These are phyloP conservation scores for Cantharellus anzutake DNA, from an alignment of 768 basidiomycete species.

Conservation along the genomic window DNA sequence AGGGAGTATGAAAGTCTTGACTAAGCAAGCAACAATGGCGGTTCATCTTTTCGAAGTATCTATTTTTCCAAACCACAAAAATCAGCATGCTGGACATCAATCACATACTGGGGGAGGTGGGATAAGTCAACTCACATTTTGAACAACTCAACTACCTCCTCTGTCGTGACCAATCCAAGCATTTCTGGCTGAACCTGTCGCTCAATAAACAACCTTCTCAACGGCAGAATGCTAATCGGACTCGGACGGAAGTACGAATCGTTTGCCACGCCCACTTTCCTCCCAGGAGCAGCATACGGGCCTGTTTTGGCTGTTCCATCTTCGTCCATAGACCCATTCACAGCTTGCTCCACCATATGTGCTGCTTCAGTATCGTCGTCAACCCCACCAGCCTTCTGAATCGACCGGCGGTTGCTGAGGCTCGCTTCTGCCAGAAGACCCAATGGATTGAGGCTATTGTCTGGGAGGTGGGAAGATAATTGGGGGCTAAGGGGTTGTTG, in stretches of 20 bases:
- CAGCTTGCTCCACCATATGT: not conserved
- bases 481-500: conserved; percentile 30
- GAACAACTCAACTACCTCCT: conserved; percentile 84
- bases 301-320: conserved; percentile 13
- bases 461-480: conserved; percentile 65
- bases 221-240: conserved; percentile 69
- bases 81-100: not conserved
- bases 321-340: conserved; percentile 41
- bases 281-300: conserved; percentile 8
- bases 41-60: conserved; percentile 19
- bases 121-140: conserved; percentile 40
- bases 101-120: conserved; percentile 8
- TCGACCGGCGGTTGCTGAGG: conserved; percentile 7
- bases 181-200: conserved; percentile 86
- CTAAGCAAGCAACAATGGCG: conserved; percentile 70
- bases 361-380: not conserved
- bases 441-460: conserved; percentile 81
- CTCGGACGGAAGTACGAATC: conserved; percentile 87
- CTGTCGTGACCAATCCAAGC: conserved; percentile 68
- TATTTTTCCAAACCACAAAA: not conserved
- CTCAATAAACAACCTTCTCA: conserved; percentile 69
- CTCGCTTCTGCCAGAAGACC: conserved; percentile 86
- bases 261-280: conserved; percentile 60
- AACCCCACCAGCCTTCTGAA: not conserved
- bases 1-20: conserved; percentile 79